phyloP scores from a whole-genome alignment of 345 rosid species.

The Geranium rotundifolium region DNA sequence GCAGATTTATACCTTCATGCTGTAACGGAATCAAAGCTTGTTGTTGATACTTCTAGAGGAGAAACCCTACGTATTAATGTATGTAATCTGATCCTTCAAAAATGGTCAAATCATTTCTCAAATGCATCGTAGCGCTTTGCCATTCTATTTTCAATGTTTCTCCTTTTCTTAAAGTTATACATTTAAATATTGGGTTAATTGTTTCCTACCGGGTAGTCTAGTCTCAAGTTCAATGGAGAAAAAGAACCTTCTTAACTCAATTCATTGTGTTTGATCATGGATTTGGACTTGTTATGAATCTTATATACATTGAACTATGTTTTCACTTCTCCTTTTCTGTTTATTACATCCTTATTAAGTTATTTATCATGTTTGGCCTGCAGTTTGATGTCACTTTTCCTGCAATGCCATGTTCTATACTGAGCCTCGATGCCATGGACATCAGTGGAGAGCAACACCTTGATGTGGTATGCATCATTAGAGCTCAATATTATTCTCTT shows the following conservation, averaged over 20 bases:
- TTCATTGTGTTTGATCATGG: too few relatives aligned
- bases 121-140: not conserved
- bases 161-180: not conserved
- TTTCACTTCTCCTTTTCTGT: constrained; percentile 4
- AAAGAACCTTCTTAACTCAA: not conserved
- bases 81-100: constrained; percentile 12
- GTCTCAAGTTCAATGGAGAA: not conserved
- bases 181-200: not conserved
- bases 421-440: constrained; percentile 95
- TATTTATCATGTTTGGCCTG: constrained; percentile 7
- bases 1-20: constrained; percentile 76
- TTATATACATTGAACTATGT: not conserved
- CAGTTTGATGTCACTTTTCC: constrained; percentile 93
- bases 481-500: not conserved
- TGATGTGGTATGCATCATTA: constrained; percentile 59
- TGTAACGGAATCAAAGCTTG: constrained; percentile 80
- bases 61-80: constrained; percentile 82
- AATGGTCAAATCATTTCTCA: not conserved
- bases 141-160: not conserved
- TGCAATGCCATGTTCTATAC: constrained; percentile 82
- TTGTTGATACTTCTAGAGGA: constrained; percentile 95
- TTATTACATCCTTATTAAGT: constrained; percentile 1
- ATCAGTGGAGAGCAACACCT: constrained; percentile 95
- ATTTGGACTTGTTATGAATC: too few relatives aligned
- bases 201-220: not conserved